Conservation (phyloP, 768 basidiomycete species). For the Auricularia sp. region DNA sequence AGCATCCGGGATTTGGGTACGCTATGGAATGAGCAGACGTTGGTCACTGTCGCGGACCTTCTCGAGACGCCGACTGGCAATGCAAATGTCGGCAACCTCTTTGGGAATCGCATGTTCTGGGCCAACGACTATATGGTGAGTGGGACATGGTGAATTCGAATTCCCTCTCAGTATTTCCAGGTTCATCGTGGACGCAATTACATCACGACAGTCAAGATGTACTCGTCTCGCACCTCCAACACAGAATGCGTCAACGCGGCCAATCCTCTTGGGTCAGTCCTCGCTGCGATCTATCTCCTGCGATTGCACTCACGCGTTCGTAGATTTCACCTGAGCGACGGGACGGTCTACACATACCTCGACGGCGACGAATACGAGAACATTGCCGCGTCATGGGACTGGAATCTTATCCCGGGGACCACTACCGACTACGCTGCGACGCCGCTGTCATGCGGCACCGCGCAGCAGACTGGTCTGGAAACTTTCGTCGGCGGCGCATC, state of each 20-base stretch:
- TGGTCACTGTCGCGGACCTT: conserved; percentile 29
- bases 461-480: conserved; percentile 36
- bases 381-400: conserved; percentile 63
- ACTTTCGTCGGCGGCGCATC: conserved; percentile 61
- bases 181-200: conserved; percentile 52
- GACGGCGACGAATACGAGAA: conserved; percentile 63
- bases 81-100: conserved; percentile 45
- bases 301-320: neutral
- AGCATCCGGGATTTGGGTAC: conserved; percentile 39
- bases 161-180: conserved; percentile 19
- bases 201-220: conserved; percentile 54
- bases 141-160: no score
- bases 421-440: conserved; percentile 56
- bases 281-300: neutral
- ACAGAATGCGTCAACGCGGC: conserved; percentile 55
- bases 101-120: conserved; percentile 56
- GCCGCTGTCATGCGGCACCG: conserved; percentile 35
- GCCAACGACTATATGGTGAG: conserved; percentile 60
- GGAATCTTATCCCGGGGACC: conserved; percentile 66
- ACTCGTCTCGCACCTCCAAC: conserved; percentile 45
- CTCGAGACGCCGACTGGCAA: conserved; percentile 27
- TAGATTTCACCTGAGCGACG: conserved; percentile 56
- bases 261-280: conserved; percentile 40
- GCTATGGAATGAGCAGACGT: conserved; percentile 36
- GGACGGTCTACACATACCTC: conserved; percentile 52